Base-by-base conservation (phyloP, 2,329 filamentous ascomycete species). In the Neofusicoccum sp. region DNA sequence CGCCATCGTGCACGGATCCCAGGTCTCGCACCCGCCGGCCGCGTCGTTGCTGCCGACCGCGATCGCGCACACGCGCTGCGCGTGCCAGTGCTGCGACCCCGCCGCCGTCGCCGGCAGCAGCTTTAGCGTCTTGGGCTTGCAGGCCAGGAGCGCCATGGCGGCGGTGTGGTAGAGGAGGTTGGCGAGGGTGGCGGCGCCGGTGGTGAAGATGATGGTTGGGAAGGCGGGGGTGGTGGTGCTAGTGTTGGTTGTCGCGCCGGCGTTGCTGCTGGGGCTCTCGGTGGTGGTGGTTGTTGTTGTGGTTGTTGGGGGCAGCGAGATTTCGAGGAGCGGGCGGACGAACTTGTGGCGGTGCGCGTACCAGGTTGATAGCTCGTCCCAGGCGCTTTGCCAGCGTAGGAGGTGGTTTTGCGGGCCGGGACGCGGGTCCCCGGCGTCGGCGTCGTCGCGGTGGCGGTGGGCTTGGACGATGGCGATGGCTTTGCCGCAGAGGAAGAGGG, bases 141-240 rank as follows among this genome's bases (percentile, higher is more conserved):
- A 76, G 60, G 80, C 80, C 16, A 85, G 74, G 60, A 85, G 69
- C 0, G 84, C 67, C 6, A 84, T 67, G 73, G 82, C 82, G 2
- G 82, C 80, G 0, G 82, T 82, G 64, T 85, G 83, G 65, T 84
- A 85, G 2, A 85, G 71, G 64, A 84, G 82, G 62, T 84, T 85
- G 2, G 75, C 76, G 2, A 79, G 74, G 3, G 75, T 67, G 0
- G 75, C 78, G 0, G 78, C 74, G 0, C 76, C 76, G 48, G 76
- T 78, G 4, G 77, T 77, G 64, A 80, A 82, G 0, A 83, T 67
- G 16, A 84, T 68, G 0, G 78, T 74, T 1, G 74, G 74, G 58
- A 76, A 77, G 0, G 71, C 51, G 28, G 20, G 20, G 1, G 20
- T 20, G 20, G 20, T 20, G 20, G 20, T 20, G 20, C 1, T 20